phyloP scores from a whole-genome alignment of 73 alveolate species.

The Symbiodinium pilosum region DNA sequence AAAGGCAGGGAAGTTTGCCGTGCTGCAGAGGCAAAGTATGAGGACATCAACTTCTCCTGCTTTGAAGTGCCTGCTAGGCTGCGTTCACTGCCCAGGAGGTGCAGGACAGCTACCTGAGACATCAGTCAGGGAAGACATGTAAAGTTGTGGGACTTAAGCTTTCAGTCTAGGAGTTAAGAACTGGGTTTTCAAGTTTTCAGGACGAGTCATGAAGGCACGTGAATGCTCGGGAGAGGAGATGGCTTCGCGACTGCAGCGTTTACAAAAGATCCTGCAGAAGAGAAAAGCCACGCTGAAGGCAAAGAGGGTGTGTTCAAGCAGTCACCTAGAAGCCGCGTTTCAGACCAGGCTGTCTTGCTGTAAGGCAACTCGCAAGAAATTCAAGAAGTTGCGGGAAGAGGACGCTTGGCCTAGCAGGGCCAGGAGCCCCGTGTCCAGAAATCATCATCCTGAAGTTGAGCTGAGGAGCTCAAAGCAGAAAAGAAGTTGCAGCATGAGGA shows the following conservation, averaged over 20 bases:
- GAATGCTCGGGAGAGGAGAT: not conserved
- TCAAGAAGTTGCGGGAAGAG: not conserved
- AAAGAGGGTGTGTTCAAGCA: too few relatives aligned
- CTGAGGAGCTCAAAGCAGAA: not conserved
- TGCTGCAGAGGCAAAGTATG: too few relatives aligned
- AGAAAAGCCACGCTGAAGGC: slow-evolving; percentile 7
- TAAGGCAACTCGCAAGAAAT: not conserved
- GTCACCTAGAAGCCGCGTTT: too few relatives aligned
- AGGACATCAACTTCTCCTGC: too few relatives aligned
- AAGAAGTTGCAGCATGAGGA: not conserved
- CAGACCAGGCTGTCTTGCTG: too few relatives aligned
- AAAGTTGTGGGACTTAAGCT: too few relatives aligned
- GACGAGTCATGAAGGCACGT: too few relatives aligned
- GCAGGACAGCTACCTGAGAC: too few relatives aligned
- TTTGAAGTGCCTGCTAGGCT: not conserved
- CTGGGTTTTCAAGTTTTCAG: too few relatives aligned
- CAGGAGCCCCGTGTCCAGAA: not conserved
- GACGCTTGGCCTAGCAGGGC: not conserved
- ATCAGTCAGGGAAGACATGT: too few relatives aligned
- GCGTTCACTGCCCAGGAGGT: not conserved
- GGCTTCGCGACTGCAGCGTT: not conserved
- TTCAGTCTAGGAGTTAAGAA: too few relatives aligned
- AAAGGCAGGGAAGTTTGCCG: not conserved
- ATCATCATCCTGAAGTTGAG: not conserved
- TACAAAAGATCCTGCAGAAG: not conserved